Evolutionary conservation across 306 rosid genomes (phyloP).

Genomic region (Castanospermum australe): DNA sequence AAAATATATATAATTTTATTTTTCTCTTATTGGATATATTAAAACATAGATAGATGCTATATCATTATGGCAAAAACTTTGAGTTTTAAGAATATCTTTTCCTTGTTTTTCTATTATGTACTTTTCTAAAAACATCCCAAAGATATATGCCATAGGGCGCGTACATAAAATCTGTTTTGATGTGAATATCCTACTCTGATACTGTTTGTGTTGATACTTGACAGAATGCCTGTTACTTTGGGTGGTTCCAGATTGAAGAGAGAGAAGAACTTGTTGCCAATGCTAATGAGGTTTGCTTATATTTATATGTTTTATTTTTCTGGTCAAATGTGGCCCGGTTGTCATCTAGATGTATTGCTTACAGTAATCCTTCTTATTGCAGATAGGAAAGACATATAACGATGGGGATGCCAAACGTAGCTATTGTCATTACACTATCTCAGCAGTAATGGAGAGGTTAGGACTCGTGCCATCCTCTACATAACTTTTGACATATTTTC

Average conservation of each 20-base stretch:
- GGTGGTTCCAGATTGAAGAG: slow-evolving; percentile 52
- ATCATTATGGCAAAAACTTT: background rate
- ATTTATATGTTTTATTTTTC: background rate
- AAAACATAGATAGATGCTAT: background rate
- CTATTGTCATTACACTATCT: slow-evolving; percentile 25
- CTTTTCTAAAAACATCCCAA: background rate
- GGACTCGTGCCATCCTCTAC: background rate
- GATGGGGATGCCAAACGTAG: slow-evolving; percentile 23
- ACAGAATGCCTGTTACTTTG: slow-evolving; percentile 53
- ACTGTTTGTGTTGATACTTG: slow-evolving; percentile 4
- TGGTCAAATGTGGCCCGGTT: background rate
- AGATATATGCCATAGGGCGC: background rate
- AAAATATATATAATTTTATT: no score
- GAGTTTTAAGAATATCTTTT: background rate
- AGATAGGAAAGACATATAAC: slow-evolving; percentile 44
- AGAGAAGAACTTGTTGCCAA: slow-evolving; percentile 37
- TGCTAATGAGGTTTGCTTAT: slow-evolving; percentile 46
- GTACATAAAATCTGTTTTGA: no score
- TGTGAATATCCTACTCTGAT: background rate
- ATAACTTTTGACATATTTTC: background rate
- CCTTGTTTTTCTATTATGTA: background rate
- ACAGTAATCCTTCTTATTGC: slow-evolving; percentile 1
- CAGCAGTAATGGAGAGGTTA: slow-evolving; percentile 50
- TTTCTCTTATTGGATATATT: background rate
- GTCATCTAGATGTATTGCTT: background rate